Evolutionary conservation across 2,329 filamentous ascomycete genomes (phyloP), one percentile per base, ranked within the genome.

Genomic region (Neofusicoccum laricinum): DNA sequence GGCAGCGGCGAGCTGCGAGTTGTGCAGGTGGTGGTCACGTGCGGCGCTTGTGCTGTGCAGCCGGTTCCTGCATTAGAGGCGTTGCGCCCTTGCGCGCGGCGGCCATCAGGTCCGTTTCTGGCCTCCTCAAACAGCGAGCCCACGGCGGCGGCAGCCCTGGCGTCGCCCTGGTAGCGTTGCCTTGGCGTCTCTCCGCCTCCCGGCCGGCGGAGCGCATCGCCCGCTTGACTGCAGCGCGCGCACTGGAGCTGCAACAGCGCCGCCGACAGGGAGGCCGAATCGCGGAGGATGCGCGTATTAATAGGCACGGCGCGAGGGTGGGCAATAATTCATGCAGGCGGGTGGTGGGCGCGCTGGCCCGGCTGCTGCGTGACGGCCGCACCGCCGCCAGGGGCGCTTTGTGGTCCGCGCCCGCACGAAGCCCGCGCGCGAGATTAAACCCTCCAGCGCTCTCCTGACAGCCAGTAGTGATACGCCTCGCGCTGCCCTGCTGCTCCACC

Each of bases 271-370:
- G 55, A 59, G 55, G 30, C 25, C 41, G 55, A 38, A 34, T 34
- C 40, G 55, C 55, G 55, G 55, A 59, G 55, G 55, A 59, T 61
- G 58, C 45, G 58, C 58, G 58, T 61, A 61, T 61, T 49, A 61
- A 61, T 61, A 61, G 58, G 45, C 40, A 32, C 41, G 40, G 55
- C 30, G 55, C 55, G 55, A 46, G 55, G 55, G 55, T 46, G 30
- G 30, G 40, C 40, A 59, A 59, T 59, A 59, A 59, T 59, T 59
- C 55, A 59, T 59, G 55, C 55, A 59, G 40, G 19, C 21, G 40
- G 40, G 53, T 43, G 53, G 51, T 40, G 19, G 36, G 51, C 49
- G 51, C 51, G 51, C 51, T 57, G 51, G 38, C 36, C 51, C 51
- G 40, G 53, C 53, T 45, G 51, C 53, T 58, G 53, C 53, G 53